phyloP scores from a whole-genome alignment of 176 grass and related monocot genomes.

The Oryza meridionalis region DNA sequence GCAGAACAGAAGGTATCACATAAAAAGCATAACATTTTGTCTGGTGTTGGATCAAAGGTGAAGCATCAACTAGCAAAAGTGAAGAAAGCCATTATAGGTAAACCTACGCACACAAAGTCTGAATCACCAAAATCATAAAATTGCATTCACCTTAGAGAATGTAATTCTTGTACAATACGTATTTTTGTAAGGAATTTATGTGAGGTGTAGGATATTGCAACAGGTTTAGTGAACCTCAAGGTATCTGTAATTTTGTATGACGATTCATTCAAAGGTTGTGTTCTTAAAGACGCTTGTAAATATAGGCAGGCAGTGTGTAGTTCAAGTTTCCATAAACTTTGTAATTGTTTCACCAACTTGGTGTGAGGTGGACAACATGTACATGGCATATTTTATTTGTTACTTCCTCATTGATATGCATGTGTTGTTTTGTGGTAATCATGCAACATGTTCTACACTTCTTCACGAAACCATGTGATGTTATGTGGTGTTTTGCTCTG shows the following conservation, averaged over 20 bases:
- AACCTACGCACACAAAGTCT: slow-evolving; percentile 63
- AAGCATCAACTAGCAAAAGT: slow-evolving; percentile 89
- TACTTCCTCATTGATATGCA: slow-evolving; percentile 7
- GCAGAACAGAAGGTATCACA: slow-evolving; percentile 51
- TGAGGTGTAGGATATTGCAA: slow-evolving; percentile 19
- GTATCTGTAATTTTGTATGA: slow-evolving; percentile 25
- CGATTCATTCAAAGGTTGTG: slow-evolving; percentile 15
- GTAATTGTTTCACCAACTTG: slow-evolving; percentile 16
- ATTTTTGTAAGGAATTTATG: slow-evolving; percentile 43
- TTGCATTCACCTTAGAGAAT: slow-evolving; percentile 40
- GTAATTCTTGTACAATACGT: slow-evolving; percentile 49
- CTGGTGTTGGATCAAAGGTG: slow-evolving; percentile 86
- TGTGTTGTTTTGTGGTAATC: background rate
- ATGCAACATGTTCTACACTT: background rate
- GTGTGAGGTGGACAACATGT: slow-evolving; percentile 24
- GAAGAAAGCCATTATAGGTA: slow-evolving; percentile 84
- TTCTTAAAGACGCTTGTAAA: slow-evolving; percentile 40
- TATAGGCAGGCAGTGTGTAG: slow-evolving; percentile 45
- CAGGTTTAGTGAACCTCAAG: slow-evolving; percentile 20
- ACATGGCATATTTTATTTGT: background rate
- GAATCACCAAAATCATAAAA: slow-evolving; percentile 53
- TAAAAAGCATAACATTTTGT: slow-evolving; percentile 80
- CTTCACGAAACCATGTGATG: background rate
- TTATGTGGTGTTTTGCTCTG: background rate
- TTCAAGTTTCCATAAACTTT: slow-evolving; percentile 7